Evolutionary conservation across 148 eudicot species (phyloP), one percentile per base, ranked within the genome.

Genomic region (Spergularia bocconei): DNA sequence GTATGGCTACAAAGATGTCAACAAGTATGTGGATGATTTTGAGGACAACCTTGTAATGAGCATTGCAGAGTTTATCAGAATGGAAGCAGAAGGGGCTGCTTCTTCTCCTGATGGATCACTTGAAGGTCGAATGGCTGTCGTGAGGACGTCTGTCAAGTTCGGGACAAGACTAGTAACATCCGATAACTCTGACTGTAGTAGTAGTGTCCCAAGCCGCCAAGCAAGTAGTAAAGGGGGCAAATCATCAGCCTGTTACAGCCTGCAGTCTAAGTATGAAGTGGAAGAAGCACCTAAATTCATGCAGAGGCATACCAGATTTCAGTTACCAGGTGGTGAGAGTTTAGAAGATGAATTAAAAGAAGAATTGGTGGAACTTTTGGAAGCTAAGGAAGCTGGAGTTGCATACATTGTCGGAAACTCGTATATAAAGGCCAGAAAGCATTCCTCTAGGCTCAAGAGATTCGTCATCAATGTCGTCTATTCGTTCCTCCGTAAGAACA

Each of bases 1-100:
- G 39, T 84, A 86, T 52, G 87, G 89, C 2, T 86, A 86, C 81
- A 81, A 82, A 80, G 89, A 86, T 47, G 63, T 84, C 39, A 77
- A 69, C 60, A 80, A 63, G 21, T 75, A 80, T 15, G 81, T 70
- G 4, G 81, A 82, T 16, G 87, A 84, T 67, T 86, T 86, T 48
- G 89, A 86, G 51, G 82, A 82, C 54, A 77, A 80, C 68, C 76
- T 86, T 11, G 78, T 82, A 4, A 78, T 78, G 76, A 80, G 87
- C 78, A 67, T 86, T 50, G 84, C 87, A 44, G 89, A 84, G 63
- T 84, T 82, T 79, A 82, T 86, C 21, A 80, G 80, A 56, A 60
- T 86, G 78, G 88, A 86, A 67, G 86, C 88, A 15, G 88, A 86
- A 69, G 79, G 80, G 4, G 54, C 33, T 7, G 77, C 41, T 1